phyloP scores from a whole-genome alignment of 768 basidiomycete species.

The Xerocomus brunneocitrinus region DNA sequence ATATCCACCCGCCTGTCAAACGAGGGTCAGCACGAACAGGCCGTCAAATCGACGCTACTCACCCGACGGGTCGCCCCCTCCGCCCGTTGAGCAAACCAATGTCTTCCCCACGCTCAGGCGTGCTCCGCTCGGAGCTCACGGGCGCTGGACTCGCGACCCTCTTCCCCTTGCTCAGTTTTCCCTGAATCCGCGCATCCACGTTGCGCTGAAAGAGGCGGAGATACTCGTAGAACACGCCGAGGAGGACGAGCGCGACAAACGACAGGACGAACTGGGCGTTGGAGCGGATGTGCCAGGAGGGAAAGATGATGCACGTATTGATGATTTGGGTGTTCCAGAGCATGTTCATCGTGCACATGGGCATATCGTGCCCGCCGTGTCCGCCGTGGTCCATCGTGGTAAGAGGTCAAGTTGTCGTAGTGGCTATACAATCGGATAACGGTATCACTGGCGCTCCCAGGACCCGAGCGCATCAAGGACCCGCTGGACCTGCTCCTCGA shows the following conservation, averaged over 20 bases:
- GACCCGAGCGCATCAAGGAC: constrained; percentile 24
- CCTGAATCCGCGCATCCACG: constrained; percentile 57
- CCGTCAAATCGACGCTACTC: constrained; percentile 18
- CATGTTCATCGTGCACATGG: constrained; percentile 74
- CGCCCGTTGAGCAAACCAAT: constrained; percentile 49
- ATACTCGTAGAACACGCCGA: constrained; percentile 80
- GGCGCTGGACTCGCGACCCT: constrained; percentile 37
- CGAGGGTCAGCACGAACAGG: constrained; percentile 35
- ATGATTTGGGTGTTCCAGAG: constrained; percentile 81
- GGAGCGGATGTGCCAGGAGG: constrained; percentile 68
- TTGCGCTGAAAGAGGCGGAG: constrained; percentile 58
- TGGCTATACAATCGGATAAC: constrained; percentile 4
- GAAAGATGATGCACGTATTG: constrained; percentile 80
- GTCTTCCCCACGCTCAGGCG: constrained; percentile 47
- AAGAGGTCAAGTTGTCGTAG: background rate
- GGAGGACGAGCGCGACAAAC: constrained; percentile 55
- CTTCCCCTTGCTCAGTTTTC: constrained; percentile 43
- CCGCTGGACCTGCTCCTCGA: constrained; percentile 49
- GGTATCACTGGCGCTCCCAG: too few relatives aligned
- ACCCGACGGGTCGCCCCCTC: constrained; percentile 42
- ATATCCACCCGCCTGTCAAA: background rate
- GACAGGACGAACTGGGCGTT: constrained; percentile 56
- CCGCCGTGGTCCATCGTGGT: constrained; percentile 40
- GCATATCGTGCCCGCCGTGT: constrained; percentile 45
- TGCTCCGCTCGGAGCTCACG: constrained; percentile 34